Evolutionary conservation across 2,329 filamentous ascomycete species (phyloP).

Genomic region (Trichoderma semiorbis): DNA sequence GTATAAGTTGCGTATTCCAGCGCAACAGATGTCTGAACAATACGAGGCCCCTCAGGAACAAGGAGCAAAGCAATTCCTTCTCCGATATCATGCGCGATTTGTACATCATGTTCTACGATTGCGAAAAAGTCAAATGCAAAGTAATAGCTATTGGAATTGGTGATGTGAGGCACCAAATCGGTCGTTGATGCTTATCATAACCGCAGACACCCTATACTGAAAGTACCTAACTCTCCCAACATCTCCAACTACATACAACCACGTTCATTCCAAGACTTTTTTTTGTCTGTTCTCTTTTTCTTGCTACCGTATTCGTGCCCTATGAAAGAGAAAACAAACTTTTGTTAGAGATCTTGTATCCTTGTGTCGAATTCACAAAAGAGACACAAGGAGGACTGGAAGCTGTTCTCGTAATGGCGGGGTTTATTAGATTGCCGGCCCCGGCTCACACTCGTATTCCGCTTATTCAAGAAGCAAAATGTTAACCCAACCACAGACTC

Average conservation of each 20-base stretch:
- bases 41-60: neutral
- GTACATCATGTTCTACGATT: neutral
- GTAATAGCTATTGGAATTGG: too few species aligned
- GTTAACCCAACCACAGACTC: neutral
- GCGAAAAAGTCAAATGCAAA: neutral
- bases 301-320: neutral
- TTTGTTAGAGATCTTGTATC: neutral
- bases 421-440: neutral
- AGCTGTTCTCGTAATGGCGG: neutral
- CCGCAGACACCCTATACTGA: neutral
- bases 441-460: neutral
- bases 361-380: neutral
- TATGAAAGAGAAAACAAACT: neutral
- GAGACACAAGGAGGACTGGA: neutral
- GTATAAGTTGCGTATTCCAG: neutral
- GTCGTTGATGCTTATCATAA: neutral
- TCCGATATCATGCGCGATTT: neutral
- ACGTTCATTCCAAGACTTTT: neutral
- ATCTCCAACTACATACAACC: neutral
- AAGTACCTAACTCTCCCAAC: neutral
- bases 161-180: neutral
- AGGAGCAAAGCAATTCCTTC: neutral
- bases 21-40: neutral
- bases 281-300: too few species aligned
- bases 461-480: neutral